phyloP scores from a whole-genome alignment of 139 green algal genomes.

The Yamagishiella unicocca region DNA sequence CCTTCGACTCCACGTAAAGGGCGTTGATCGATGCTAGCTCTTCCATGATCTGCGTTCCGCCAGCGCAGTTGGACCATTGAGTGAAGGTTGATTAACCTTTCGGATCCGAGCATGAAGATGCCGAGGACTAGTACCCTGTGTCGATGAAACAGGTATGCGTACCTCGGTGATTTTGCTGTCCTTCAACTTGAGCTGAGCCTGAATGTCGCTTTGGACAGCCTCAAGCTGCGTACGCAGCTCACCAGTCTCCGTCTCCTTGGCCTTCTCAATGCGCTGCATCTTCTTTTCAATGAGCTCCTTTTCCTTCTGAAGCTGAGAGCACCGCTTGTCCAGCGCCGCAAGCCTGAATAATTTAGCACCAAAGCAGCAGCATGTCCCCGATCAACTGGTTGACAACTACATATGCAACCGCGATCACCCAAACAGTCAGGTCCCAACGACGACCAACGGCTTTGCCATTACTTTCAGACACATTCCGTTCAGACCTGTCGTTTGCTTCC shows the following conservation, averaged over 20 bases:
- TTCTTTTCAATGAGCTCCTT: conserved; percentile 88
- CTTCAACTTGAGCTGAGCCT: conserved; percentile 77
- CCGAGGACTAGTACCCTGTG: no score
- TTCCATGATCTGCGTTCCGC: conserved; percentile 75
- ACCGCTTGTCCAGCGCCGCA: conserved; percentile 50
- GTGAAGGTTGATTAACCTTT: no score
- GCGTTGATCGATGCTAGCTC: conserved; percentile 80
- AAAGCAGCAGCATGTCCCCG: no score
- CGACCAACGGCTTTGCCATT: no score
- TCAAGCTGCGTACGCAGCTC: conserved; percentile 69
- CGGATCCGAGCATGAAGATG: no score
- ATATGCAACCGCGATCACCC: no score
- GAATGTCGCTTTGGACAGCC: conserved; percentile 52
- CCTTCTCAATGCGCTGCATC: conserved; percentile 82
- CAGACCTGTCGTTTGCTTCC: conserved; percentile 56
- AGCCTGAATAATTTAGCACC: no score
- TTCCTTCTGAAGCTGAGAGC: conserved; percentile 68
- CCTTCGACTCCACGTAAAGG: conserved; percentile 69
- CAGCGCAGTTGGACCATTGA: no score
- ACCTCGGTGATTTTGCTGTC: conserved; percentile 84
- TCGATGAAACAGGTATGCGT: no score
- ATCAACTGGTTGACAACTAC: no score
- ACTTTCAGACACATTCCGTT: no score
- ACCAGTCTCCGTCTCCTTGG: conserved; percentile 57
- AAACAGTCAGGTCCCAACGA: no score